Evolutionary conservation across 768 basidiomycete species (phyloP), one percentile per base, ranked within the genome.

Genomic region (Mrakia hoshinonis): DNA sequence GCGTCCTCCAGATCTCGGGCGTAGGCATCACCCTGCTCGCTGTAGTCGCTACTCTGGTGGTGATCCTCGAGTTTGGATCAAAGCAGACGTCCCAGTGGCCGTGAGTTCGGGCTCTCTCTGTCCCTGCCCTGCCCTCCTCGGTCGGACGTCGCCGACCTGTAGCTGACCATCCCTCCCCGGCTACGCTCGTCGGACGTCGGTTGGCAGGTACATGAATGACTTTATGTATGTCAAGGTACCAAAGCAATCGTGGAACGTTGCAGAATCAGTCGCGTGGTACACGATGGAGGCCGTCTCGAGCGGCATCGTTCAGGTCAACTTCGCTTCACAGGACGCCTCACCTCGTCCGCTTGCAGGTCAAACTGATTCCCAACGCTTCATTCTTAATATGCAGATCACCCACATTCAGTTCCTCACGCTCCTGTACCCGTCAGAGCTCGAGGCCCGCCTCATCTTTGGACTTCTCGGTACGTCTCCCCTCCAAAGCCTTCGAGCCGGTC

Each of bases 361-460:
- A 49, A 24, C 31, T 20, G 24, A n/a, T 22, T 39, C 2, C 46
- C 20, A 18, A 54, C 36, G 18, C 58, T 38, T 10, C 18, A 31
- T 24, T 46, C 51, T 26, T 4, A 6, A 5, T 49, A 20, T 7
- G 20, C 77, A 97, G 92, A 89, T 92, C 63, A 95, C 96, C 0
- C 94, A 98, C 78, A 96, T 99, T 63, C 96, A 98, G 79, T 97
- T 98, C 79, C 83, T 99, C 67, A 95, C 96, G 9, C 84, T 98
- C 13, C 83, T 99, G 12, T 99, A 91, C 78, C 96, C 96, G 9
- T 97, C 95, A 26, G 82, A 85, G 31, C 84, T 95, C 29, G 96
- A 98, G 81, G 89, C 87, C 4, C 82, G 88, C 43, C 85, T 99
- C 48, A 92, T 99, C 60, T 88, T 92, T 76, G 81, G 85, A 51